phyloP scores from a whole-genome alignment of 2,329 filamentous ascomycete species.

The Stachybotrys elegans region DNA sequence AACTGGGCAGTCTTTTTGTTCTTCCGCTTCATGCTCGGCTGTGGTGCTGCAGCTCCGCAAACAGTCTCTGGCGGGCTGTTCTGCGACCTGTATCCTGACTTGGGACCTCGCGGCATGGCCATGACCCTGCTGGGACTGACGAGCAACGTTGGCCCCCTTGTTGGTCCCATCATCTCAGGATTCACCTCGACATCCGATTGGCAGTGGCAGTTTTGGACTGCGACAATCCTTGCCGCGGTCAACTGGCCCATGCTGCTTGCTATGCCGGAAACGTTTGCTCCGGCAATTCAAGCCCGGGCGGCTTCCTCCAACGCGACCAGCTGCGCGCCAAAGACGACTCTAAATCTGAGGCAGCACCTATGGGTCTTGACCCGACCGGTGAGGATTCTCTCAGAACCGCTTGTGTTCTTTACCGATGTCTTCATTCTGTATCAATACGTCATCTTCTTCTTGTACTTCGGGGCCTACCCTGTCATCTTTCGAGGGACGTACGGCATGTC shows the following conservation, averaged over 20 bases:
- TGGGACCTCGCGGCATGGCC: background rate
- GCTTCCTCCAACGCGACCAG: background rate
- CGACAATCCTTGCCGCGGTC: conserved; percentile 4
- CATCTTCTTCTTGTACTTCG: conserved; percentile 58
- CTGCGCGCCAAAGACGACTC: background rate
- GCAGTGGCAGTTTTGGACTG: conserved; percentile 9
- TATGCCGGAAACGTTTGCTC: conserved; percentile 29
- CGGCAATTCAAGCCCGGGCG: conserved; percentile 14
- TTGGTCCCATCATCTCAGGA: conserved; percentile 8
- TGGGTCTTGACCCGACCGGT: conserved; percentile 3
- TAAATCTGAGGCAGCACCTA: background rate
- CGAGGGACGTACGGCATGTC: conserved; percentile 7
- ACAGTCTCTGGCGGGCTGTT: background rate
- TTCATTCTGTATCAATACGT: conserved; percentile 44
- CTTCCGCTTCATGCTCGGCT: conserved; percentile 1
- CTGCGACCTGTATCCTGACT: background rate
- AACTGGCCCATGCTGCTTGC: conserved; percentile 8
- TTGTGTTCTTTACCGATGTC: conserved; percentile 51
- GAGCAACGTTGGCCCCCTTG: conserved; percentile 4
- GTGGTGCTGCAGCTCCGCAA: background rate
- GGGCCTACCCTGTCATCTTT: conserved; percentile 41
- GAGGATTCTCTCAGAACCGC: conserved; percentile 44
- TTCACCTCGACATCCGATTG: conserved; percentile 6
- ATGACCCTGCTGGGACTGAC: background rate
- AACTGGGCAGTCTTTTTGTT: background rate